Conservation (phyloP, 2,329 filamentous ascomycete genomes). For the Claviceps humidiphila region DNA sequence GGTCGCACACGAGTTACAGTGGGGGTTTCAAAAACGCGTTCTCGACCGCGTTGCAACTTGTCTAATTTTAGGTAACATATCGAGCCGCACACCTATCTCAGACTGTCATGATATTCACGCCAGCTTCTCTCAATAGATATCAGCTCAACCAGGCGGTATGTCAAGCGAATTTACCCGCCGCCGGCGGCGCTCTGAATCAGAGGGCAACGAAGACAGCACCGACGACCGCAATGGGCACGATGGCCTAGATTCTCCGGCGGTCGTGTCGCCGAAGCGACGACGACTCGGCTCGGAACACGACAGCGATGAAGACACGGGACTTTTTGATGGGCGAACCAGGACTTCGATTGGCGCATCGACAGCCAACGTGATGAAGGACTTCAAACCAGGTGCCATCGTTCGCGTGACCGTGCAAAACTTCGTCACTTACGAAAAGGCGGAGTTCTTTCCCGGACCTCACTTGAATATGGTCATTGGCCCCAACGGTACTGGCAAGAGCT, state of each 20-base stretch:
- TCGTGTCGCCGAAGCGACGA: slow-evolving; percentile 23
- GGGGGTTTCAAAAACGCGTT: too few species aligned
- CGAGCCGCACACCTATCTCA: neutral
- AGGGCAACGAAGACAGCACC: slow-evolving; percentile 26
- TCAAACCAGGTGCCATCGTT: slow-evolving; percentile 73
- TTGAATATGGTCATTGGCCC: slow-evolving; percentile 98
- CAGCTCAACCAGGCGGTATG: slow-evolving; percentile 13
- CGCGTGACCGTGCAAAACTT: slow-evolving; percentile 79
- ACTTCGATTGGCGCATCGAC: slow-evolving; percentile 5
- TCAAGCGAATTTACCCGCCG: slow-evolving; percentile 21
- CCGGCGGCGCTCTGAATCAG: slow-evolving; percentile 28
- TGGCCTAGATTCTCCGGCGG: slow-evolving; percentile 12
- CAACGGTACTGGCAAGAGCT: slow-evolving; percentile 98
- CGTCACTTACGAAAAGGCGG: slow-evolving; percentile 85
- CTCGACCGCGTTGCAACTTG: too few species aligned
- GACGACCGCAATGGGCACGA: slow-evolving; percentile 11
- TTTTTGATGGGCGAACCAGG: slow-evolving; percentile 7
- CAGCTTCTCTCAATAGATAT: neutral
- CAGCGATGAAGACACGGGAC: slow-evolving; percentile 8
- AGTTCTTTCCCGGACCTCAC: slow-evolving; percentile 82
- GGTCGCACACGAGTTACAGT: too few species aligned
- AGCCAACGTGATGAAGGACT: slow-evolving; percentile 19
- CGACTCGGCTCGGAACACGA: slow-evolving; percentile 16
- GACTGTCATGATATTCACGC: neutral
- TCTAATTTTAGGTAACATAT: neutral